Base-by-base conservation (phyloP, 2,329 filamentous ascomycete genomes). In the Aspergillus hiratsukae region DNA sequence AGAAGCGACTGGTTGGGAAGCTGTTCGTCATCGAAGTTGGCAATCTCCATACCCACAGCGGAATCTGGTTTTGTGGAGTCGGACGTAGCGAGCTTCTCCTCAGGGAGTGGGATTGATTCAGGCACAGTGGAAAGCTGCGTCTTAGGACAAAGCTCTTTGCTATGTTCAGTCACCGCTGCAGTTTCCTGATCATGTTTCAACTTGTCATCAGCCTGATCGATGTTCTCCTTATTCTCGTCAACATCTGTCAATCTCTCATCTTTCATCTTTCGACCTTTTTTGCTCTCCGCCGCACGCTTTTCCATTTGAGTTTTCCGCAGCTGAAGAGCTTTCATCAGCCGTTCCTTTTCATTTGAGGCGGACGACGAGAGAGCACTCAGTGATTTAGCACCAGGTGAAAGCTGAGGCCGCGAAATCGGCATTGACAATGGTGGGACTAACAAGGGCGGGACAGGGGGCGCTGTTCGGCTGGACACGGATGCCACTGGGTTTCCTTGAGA, bases 241-340 rank as follows among this genome's bases (percentile, higher is more conserved):
- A 50, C 25, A 27, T 50, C 46, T 10, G 55, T 28, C 21, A 56
- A 56, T 21, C 62, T 61, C 50, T 63, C 56, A 23, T 62, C 59
- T 55, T 45, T 49, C 43, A 53, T 48, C 21, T 57, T 55, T 25
- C 66, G 59, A 55, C 65, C 69, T 51, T 64, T 68, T 55, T 69
- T 69, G 21, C 60, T 64, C 53, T 69, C 60, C 46, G 65, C 64
- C 9, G 69, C 72, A 35, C 69, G 69, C 57, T 71, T 73, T 40
- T 69, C 72, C 69, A 87, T 86, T 72, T 91, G 91, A 75, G 89
- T 91, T 74, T 95, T 94, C 52, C 93, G 84, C 64, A 97, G 75
- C 73, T 97, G 89, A 76, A 97, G 82, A 7, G 94, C 94, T 76
- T 95, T 97, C 90, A 96, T 92, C 60, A 99, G 79, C 54, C 94